Evolutionary conservation across 768 basidiomycete species (phyloP).

Genomic region (Asterophora parasitica): DNA sequence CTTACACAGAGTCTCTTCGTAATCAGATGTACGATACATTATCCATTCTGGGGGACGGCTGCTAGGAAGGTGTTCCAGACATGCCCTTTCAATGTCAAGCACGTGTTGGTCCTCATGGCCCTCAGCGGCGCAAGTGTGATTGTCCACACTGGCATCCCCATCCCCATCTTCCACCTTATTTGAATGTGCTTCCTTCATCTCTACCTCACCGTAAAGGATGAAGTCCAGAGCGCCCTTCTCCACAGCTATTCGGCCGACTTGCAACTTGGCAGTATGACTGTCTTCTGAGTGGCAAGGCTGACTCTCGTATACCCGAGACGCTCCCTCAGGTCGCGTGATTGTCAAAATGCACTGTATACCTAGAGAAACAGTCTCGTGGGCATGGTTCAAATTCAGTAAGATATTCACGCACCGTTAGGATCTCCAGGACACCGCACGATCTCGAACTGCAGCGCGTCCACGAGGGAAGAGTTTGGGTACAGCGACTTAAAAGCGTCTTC

Average conservation of each 20-base stretch:
- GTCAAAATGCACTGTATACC: not conserved
- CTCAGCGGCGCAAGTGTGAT: too few relatives aligned
- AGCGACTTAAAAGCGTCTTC: not conserved
- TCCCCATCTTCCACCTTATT: too few relatives aligned
- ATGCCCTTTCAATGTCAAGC: not conserved
- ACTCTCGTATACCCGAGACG: not conserved
- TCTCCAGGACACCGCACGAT: not conserved
- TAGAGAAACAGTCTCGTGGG: not conserved
- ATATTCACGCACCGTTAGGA: not conserved
- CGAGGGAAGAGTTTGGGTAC: not conserved
- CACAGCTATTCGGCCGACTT: not conserved
- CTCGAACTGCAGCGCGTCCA: not conserved
- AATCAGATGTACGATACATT: not conserved
- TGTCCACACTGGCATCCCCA: too few relatives aligned
- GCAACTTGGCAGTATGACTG: not conserved
- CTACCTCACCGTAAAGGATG: not conserved
- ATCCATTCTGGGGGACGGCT: slow-evolving; percentile 2
- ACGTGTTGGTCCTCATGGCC: not conserved
- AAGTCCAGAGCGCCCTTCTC: not conserved
- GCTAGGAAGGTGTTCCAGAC: not conserved
- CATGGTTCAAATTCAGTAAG: not conserved
- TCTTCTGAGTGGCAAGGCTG: not conserved
- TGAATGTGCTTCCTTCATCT: not conserved
- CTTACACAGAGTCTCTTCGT: not conserved
- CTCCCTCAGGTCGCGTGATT: not conserved